Evolutionary conservation across 805 yeast genomes (phyloP), one percentile per base, ranked within the genome.

Genomic region (Wickerhamomyces alni): DNA sequence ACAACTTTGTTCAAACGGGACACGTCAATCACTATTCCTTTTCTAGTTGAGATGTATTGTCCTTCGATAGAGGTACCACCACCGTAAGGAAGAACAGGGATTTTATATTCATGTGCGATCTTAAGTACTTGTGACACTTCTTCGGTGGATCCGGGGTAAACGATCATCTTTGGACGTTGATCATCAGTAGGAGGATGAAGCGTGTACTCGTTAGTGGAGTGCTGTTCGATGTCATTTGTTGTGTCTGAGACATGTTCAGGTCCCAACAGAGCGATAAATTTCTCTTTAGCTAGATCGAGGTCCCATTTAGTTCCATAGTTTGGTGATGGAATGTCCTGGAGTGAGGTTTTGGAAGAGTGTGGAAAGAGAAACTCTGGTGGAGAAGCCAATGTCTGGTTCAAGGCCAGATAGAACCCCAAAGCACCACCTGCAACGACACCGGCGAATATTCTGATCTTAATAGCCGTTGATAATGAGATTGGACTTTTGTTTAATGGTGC

Each of bases 11-110:
- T 69, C 89, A 84, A 79, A 36, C 67, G 61, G 6, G 78, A 63
- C 22, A 82, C 59, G 50, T 83, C 89, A 8, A 52, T 17, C 39
- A 84, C 68, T 4, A 82, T 70, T 8, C 82, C 84, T 12, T 69
- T 65, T 46, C 83, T 65, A 0, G 83, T 75, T 15, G 81, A 77
- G 37, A 75, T 69, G 50, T 73, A 75, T 52, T 80, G 83, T 3
- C 86, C 87, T 54, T 80, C 87, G 29, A 80, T 65, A 1, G 84
- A 75, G 1, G 86, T 73, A 17, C 81, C 81, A 4, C 85, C 87
- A 2, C 80, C 70, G 29, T 59, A 77, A 2, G 85, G 83, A 17
- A 80, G 74, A 41, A 80, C 74, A 2, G 87, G 86, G 9, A 80
- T 67, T 21, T 57, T 57, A 50, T 68, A 67, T 44, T 70, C 63